Percentiles rank a stretch among this genome's conserved stretches.
Evolutionary conservation across 257 asterid genomes (phyloP).

Genomic region (Sherardia arvensis): DNA sequence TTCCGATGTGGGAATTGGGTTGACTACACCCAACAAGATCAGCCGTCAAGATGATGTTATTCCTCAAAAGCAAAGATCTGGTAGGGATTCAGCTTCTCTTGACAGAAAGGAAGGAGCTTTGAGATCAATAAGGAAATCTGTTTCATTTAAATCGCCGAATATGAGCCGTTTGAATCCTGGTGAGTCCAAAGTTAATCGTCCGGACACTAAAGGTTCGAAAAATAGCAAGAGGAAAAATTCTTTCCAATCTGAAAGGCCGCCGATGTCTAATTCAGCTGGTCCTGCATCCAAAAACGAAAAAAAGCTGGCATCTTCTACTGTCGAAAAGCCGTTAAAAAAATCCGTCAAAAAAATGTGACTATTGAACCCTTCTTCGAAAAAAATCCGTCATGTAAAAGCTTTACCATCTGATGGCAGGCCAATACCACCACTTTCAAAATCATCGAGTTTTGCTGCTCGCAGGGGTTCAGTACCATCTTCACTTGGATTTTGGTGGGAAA

Average conservation of each 20-base stretch:
- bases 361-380: slow-evolving; percentile 22
- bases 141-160: slow-evolving; percentile 54
- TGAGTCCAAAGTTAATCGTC: slow-evolving; percentile 57
- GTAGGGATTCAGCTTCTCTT: slow-evolving; percentile 41
- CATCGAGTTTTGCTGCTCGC: slow-evolving; percentile 50
- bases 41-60: slow-evolving; percentile 67
- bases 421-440: slow-evolving; percentile 33
- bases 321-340: no score
- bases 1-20: no score
- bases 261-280: slow-evolving; percentile 26
- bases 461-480: slow-evolving; percentile 35
- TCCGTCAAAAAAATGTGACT: no score
- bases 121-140: slow-evolving; percentile 61
- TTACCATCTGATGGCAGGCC: slow-evolving; percentile 42
- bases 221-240: slow-evolving; percentile 55
- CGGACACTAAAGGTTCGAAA: slow-evolving; percentile 29
- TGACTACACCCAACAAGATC: no score
- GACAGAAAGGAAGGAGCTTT: slow-evolving; percentile 45
- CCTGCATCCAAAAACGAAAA: slow-evolving; percentile 42
- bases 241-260: slow-evolving; percentile 38
- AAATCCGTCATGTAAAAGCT: slow-evolving; percentile 37
- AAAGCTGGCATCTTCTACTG: slow-evolving; percentile 31
- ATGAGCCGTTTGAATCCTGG: slow-evolving; percentile 24
- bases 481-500: slow-evolving; percentile 34
- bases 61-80: slow-evolving; percentile 61